These are phyloP conservation scores for Colletotrichum aenigma DNA, from an alignment of 2,329 filamentous ascomycete species.

Conservation along the genomic window DNA sequence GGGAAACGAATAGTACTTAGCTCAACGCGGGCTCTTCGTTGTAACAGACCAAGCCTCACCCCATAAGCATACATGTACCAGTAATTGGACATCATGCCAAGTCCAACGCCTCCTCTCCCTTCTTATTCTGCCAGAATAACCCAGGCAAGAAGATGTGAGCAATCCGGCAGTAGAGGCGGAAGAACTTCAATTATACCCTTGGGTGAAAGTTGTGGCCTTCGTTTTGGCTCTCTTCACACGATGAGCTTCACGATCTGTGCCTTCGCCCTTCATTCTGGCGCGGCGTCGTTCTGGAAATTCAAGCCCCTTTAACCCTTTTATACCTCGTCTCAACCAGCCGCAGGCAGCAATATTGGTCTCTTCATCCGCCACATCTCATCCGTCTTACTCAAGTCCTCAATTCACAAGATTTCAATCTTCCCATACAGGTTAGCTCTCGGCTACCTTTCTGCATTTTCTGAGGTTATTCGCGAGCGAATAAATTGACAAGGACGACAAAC, in stretches of 20 bases:
- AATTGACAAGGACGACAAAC: accelerated
- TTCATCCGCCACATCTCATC: too few relatives aligned
- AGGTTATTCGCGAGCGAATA: accelerated
- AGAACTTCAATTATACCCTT: not conserved
- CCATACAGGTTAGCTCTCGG: not conserved
- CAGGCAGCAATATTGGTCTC: not conserved
- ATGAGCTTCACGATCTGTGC: too few relatives aligned
- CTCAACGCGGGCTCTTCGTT: too few relatives aligned
- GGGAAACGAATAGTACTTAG: too few relatives aligned
- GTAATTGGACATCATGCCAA: not conserved
- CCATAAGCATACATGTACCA: too few relatives aligned
- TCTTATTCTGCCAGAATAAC: not conserved
- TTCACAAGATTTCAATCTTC: not conserved
- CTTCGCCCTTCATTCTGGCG: too few relatives aligned
- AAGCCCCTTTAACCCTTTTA: not conserved
- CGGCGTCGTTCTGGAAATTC: not conserved
- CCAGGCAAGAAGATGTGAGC: not conserved
- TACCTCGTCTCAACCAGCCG: not conserved
- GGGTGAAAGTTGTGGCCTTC: too few relatives aligned
- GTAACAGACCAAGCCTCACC: too few relatives aligned
- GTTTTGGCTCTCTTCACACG: too few relatives aligned
- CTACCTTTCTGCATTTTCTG: accelerated
- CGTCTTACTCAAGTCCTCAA: not conserved
- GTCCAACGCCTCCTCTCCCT: accelerated
- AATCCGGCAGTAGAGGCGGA: accelerated